Evolutionary conservation across 257 asterid species (phyloP).

Genomic region (Solanum pennellii): DNA sequence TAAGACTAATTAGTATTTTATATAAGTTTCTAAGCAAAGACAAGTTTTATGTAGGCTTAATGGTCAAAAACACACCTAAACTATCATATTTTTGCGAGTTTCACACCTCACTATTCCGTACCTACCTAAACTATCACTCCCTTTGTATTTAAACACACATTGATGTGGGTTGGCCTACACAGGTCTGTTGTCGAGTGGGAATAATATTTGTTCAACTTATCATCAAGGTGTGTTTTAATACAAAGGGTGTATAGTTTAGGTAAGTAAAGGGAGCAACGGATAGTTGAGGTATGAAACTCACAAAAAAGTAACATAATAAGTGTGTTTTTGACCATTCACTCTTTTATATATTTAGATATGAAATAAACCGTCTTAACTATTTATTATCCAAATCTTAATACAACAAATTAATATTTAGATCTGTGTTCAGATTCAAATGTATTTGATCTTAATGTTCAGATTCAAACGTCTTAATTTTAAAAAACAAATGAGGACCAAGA

Average conservation of each 20-base stretch:
- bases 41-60: neutral
- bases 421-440: neutral
- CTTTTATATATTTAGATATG: neutral
- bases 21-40: neutral
- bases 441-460: neutral
- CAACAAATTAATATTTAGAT: neutral
- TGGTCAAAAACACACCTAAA: too few relatives aligned
- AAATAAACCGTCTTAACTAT: neutral
- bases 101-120: too few relatives aligned
- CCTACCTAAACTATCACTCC: too few relatives aligned
- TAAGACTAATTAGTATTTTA: neutral
- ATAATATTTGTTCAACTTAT: neutral
- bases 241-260: neutral
- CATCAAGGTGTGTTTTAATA: neutral
- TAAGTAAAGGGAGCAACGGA: neutral
- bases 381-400: neutral
- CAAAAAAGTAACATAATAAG: neutral
- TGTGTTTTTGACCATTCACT: neutral
- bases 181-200: neutral
- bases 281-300: neutral
- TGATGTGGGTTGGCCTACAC: too few relatives aligned
- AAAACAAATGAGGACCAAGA: neutral
- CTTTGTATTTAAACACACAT: too few relatives aligned
- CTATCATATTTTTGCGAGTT: too few relatives aligned
- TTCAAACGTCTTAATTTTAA: neutral